Conservation (phyloP, 2,329 filamentous ascomycete species). For the Clonostachys rosea region DNA sequence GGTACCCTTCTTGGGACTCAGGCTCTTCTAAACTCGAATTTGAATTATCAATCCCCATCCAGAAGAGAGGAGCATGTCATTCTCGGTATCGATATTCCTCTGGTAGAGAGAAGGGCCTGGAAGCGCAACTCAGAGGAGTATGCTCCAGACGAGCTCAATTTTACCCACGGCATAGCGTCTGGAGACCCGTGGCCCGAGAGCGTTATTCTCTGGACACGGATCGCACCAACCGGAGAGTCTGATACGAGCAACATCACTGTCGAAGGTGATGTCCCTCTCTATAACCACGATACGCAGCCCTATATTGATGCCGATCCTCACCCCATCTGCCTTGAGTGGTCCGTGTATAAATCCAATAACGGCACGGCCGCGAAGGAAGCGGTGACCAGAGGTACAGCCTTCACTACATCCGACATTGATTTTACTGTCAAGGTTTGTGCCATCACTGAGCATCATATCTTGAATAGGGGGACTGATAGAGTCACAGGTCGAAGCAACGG, state of each 20-base stretch:
- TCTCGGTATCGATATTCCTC: constrained; percentile 60
- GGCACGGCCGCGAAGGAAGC: constrained; percentile 26
- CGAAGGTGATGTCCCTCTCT: constrained; percentile 33
- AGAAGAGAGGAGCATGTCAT: constrained; percentile 46
- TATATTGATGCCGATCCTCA: constrained; percentile 37
- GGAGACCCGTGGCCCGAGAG: constrained; percentile 49
- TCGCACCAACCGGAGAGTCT: constrained; percentile 36
- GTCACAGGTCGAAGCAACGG: constrained; percentile 56
- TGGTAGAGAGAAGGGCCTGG: constrained; percentile 50
- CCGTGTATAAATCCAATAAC: constrained; percentile 42
- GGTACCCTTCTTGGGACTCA: neutral
- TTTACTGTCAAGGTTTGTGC: constrained; percentile 63
- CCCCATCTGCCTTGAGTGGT: constrained; percentile 65
- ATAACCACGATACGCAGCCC: constrained; percentile 39
- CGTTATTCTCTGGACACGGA: constrained; percentile 50
- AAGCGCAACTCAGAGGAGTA: constrained; percentile 34
- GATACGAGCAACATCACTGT: constrained; percentile 39
- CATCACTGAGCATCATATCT: fast-evolving
- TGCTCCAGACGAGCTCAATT: constrained; percentile 45
- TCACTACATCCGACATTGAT: constrained; percentile 70
- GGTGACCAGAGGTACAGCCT: constrained; percentile 54
- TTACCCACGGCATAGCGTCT: constrained; percentile 57
- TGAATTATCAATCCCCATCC: constrained; percentile 67
- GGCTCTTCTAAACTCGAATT: constrained; percentile 33
- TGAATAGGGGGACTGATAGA: neutral